Percentiles rank a stretch among this genome's conserved stretches.
Conservation (phyloP, 1,139 yeast species). For the Hansenula lynferdii region DNA sequence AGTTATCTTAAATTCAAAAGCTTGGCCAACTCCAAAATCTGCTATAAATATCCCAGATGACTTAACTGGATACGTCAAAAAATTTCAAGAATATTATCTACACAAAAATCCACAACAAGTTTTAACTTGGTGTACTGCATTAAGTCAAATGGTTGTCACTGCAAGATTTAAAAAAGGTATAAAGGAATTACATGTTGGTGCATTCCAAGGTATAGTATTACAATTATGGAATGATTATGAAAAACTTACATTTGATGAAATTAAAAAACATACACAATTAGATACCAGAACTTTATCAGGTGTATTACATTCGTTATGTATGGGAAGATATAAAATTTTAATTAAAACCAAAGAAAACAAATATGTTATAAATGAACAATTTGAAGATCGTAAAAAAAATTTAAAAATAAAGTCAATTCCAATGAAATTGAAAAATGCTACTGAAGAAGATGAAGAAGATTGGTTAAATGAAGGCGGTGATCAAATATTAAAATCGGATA, state of each 20-base stretch:
- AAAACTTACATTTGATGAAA: constrained; percentile 9
- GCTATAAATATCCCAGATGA: constrained; percentile 9
- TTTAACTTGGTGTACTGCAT: constrained; percentile 14
- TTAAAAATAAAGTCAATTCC: constrained; percentile 29
- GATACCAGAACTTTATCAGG: constrained; percentile 12
- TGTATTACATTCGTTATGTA: constrained; percentile 16
- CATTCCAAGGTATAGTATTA: constrained; percentile 26
- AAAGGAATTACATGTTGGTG: constrained; percentile 23
- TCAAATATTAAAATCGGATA: constrained; percentile 5
- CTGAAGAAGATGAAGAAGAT: constrained; percentile 12
- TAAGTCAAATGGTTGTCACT: constrained; percentile 16
- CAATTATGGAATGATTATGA: constrained; percentile 16
- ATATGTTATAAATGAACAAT: constrained; percentile 26
- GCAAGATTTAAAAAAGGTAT: constrained; percentile 11
- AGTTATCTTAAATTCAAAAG: constrained; percentile 12
- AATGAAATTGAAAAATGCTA: constrained; percentile 23
- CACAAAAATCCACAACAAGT: constrained; percentile 12
- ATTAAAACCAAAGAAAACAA: constrained; percentile 20
- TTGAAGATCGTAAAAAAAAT: constrained; percentile 23
- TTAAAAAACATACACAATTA: constrained; percentile 9
- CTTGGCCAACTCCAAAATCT: constrained; percentile 15
- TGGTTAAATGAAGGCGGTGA: constrained; percentile 11
- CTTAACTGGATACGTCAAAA: constrained; percentile 5
- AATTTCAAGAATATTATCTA: constrained; percentile 24
- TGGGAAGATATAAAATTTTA: constrained; percentile 15